Percentiles rank a stretch among this genome's conserved stretches.
phyloP scores from a whole-genome alignment of 2,329 filamentous ascomycete genomes.

The Thermothelomyces thermophilus region DNA sequence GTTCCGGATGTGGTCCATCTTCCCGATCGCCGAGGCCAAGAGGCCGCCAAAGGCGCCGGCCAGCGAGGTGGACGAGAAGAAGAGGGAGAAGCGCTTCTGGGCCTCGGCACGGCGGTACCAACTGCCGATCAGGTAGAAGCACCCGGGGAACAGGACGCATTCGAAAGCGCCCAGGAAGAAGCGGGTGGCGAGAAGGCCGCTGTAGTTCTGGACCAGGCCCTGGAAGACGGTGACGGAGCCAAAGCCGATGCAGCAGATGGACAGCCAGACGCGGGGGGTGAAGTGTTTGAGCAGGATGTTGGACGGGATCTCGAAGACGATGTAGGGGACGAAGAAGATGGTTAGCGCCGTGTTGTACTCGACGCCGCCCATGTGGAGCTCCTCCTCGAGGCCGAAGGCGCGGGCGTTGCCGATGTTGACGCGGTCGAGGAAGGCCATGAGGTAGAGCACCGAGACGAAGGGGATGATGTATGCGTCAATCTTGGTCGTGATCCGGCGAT shows the following conservation, averaged over 20 bases:
- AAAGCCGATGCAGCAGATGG: constrained; percentile 78
- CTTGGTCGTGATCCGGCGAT: constrained; percentile 59
- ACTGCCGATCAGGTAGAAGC: constrained; percentile 62
- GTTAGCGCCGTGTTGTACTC: constrained; percentile 71
- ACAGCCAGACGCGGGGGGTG: constrained; percentile 64
- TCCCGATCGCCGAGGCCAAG: constrained; percentile 79
- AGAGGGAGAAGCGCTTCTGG: constrained; percentile 87
- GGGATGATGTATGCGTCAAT: constrained; percentile 68
- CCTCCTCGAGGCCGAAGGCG: constrained; percentile 56
- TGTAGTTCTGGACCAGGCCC: constrained; percentile 71
- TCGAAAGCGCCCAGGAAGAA: constrained; percentile 81
- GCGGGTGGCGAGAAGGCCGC: constrained; percentile 67
- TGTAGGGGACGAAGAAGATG: constrained; percentile 77
- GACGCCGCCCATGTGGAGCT: constrained; percentile 50
- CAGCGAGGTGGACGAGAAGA: constrained; percentile 77
- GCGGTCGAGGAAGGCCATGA: constrained; percentile 63
- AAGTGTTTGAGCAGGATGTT: constrained; percentile 65
- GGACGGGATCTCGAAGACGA: constrained; percentile 64
- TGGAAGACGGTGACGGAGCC: constrained; percentile 69
- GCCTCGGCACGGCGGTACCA: constrained; percentile 86
- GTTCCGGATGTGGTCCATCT: constrained; percentile 65
- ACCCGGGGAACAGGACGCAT: constrained; percentile 70
- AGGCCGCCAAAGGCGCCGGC: constrained; percentile 83
- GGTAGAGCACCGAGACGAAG: constrained; percentile 64
- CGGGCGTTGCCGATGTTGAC: constrained; percentile 77